A percentile compares a stretch with the other conserved stretches of the same genome.
phyloP scores from a whole-genome alignment of 179 eudicot species.

The Beta corolliflora region DNA sequence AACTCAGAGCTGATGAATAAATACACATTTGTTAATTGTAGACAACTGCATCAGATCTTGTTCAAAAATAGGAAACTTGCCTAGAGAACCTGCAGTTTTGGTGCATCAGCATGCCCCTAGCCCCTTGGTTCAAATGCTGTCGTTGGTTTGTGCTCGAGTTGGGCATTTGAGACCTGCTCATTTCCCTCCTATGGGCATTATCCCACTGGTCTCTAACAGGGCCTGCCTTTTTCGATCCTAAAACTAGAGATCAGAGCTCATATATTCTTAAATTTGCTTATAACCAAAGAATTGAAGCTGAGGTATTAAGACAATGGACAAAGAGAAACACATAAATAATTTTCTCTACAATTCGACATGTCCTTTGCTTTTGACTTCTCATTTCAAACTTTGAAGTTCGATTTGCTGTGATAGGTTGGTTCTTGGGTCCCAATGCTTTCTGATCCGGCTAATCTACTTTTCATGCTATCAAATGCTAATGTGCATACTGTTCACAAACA shows the following conservation, averaged over 20 bases:
- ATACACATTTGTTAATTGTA: too few relatives aligned
- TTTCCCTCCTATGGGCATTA: not conserved
- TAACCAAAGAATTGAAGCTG: not conserved
- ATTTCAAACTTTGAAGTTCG: not conserved
- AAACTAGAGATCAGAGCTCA: not conserved
- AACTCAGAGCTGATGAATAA: not conserved
- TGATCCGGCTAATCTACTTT: not conserved
- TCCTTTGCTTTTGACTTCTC: not conserved
- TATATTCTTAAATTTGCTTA: not conserved
- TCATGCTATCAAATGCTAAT: conserved; percentile 8
- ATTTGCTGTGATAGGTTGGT: not conserved
- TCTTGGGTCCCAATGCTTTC: not conserved
- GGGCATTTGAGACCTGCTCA: not conserved
- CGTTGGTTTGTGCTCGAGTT: not conserved
- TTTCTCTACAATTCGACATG: not conserved
- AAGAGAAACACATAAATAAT: not conserved
- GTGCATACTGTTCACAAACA: not conserved
- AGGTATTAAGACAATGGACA: not conserved
- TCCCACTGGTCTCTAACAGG: not conserved
- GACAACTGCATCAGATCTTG: not conserved
- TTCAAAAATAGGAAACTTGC: not conserved
- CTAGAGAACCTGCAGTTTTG: not conserved
- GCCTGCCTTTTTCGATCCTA: not conserved
- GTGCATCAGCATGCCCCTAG: not conserved
- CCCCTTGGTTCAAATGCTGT: not conserved